A percentile compares a stretch with the other conserved stretches of the same genome.
These are phyloP conservation scores for Colletotrichum tofieldiae DNA, from an alignment of 2,329 filamentous ascomycete genomes.

Conservation along the genomic window DNA sequence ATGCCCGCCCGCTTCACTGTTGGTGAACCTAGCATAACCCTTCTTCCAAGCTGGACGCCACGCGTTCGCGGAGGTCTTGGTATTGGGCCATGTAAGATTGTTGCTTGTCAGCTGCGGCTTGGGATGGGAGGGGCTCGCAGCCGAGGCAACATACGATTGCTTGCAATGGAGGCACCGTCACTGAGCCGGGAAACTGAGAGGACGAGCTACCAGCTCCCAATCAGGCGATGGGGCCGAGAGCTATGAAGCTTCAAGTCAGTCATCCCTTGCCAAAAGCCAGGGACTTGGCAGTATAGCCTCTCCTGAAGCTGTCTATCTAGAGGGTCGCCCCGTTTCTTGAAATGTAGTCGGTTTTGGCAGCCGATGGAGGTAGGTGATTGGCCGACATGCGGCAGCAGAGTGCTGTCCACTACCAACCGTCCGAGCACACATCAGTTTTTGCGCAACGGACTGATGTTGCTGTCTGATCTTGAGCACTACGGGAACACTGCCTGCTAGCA, in stretches of 20 bases:
- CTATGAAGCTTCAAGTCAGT: background rate
- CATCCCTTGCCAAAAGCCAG: background rate
- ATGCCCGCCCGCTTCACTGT: background rate
- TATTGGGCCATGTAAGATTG: conserved; percentile 22
- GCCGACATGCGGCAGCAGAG: background rate
- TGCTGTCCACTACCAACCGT: background rate
- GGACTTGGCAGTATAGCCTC: background rate
- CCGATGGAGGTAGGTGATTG: background rate
- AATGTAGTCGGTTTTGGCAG: too few species aligned
- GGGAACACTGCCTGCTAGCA: background rate
- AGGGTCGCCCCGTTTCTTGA: background rate
- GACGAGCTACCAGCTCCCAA: background rate
- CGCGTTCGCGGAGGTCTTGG: background rate
- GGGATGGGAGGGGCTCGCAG: background rate
- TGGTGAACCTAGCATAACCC: background rate
- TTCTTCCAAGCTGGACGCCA: background rate
- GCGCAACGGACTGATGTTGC: background rate
- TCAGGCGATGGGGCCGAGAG: background rate
- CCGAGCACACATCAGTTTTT: background rate
- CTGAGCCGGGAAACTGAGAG: too few species aligned
- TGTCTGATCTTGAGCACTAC: too few species aligned
- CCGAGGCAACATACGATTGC: background rate
- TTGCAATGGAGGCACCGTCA: background rate
- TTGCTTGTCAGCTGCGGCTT: background rate
- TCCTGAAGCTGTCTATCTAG: background rate